Conservation (phyloP, 495 filamentous ascomycete genomes). For the Bacidia rubella region DNA sequence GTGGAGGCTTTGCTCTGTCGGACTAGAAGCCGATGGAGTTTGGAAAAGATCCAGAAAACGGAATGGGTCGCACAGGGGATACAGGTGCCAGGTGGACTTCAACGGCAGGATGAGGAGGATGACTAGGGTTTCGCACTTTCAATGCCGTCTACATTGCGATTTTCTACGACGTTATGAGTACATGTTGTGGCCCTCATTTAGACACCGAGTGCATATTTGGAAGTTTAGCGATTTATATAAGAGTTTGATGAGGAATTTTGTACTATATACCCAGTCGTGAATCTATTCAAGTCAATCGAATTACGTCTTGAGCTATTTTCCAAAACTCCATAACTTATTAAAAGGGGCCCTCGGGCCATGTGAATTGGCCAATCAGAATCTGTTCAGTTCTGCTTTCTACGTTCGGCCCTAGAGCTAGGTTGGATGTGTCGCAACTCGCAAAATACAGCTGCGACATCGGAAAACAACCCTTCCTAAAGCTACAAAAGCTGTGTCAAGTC, state of each 20-base stretch:
- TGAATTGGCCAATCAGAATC: background rate
- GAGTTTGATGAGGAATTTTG: background rate
- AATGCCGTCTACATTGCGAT: background rate
- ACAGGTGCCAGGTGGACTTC: conserved; percentile 53
- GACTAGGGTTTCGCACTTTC: background rate
- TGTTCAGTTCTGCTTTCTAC: background rate
- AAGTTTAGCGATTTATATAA: background rate
- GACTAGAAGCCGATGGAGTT: conserved; percentile 54
- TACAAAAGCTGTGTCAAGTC: background rate
- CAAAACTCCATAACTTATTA: background rate
- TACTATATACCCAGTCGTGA: background rate
- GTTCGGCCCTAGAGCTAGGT: background rate
- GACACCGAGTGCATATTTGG: background rate
- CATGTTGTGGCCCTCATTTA: background rate
- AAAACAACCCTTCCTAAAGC: background rate
- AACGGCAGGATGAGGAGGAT: conserved; percentile 53
- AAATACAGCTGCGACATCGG: background rate
- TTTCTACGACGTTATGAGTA: background rate
- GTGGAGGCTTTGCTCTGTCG: conserved; percentile 76
- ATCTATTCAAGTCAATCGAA: background rate
- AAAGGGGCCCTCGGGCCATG: background rate
- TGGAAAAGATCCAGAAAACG: conserved; percentile 55
- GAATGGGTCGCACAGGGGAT: conserved; percentile 71
- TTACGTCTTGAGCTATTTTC: no score
- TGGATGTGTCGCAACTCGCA: background rate